Conservation (phyloP, 805 yeast genomes). For the Saturnispora bothae region DNA sequence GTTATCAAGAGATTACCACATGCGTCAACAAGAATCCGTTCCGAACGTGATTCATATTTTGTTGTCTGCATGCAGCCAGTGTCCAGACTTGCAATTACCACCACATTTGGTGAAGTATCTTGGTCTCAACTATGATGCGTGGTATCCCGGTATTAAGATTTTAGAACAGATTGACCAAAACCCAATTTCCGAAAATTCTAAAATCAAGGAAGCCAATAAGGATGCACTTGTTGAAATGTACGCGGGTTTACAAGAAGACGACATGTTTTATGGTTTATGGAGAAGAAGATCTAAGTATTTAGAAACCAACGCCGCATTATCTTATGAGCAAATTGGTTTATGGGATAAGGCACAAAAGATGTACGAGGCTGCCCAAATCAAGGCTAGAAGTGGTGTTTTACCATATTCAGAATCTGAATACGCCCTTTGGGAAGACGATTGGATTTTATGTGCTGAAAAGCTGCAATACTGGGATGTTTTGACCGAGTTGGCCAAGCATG, state of each 20-base stretch:
- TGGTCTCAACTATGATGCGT: conserved; percentile 77
- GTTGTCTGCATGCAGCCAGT: conserved; percentile 70
- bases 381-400: conserved; percentile 87
- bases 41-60: conserved; percentile 83
- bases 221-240: conserved; percentile 89
- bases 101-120: conserved; percentile 88
- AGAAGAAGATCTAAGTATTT: conserved; percentile 89
- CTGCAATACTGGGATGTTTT: conserved; percentile 96
- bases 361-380: conserved; percentile 93
- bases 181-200: conserved; percentile 46
- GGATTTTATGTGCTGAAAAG: conserved; percentile 96
- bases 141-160: conserved; percentile 83
- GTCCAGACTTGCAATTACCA: conserved; percentile 71
- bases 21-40: conserved; percentile 76
- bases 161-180: conserved; percentile 54
- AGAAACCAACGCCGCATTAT: conserved; percentile 86
- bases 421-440: conserved; percentile 95
- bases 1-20: conserved; percentile 83
- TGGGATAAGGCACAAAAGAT: conserved; percentile 92
- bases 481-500: conserved; percentile 94
- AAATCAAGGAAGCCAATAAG: conserved; percentile 72
- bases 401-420: conserved; percentile 96
- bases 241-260: conserved; percentile 83
- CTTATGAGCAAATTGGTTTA: conserved; percentile 88
- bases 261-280: conserved; percentile 97